Evolutionary conservation across 352 stramenopile species (phyloP).

Genomic region (Globisporangium radiosum): DNA sequence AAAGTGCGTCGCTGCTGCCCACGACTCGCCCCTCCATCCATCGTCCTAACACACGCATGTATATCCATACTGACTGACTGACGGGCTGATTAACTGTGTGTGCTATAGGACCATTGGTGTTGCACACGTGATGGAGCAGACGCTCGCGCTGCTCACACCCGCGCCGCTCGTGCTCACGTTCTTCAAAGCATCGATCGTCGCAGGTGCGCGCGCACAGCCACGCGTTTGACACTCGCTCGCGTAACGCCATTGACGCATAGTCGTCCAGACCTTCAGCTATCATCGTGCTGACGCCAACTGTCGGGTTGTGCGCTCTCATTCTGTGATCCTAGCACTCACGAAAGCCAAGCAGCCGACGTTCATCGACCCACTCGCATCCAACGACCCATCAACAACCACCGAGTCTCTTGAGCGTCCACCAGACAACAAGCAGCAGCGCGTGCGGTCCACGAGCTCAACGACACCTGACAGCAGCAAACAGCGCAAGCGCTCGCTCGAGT

Average conservation of each 20-base stretch:
- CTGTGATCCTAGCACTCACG: no score
- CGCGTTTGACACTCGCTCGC: no score
- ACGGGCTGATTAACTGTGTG: neutral
- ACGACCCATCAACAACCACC: neutral
- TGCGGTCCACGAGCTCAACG: no score
- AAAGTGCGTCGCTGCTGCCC: slow-evolving; percentile 27
- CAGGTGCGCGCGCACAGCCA: slow-evolving; percentile 18
- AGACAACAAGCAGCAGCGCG: slow-evolving; percentile 9
- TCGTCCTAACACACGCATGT: no score
- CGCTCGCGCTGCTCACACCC: slow-evolving; percentile 38
- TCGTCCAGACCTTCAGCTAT: no score
- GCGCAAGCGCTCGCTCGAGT: slow-evolving; percentile 33
- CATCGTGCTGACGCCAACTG: no score
- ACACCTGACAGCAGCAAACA: neutral
- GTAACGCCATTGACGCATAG: no score
- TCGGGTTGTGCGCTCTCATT: no score
- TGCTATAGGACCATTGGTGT: slow-evolving; percentile 32
- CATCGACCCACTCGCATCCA: no score
- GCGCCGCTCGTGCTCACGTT: slow-evolving; percentile 41
- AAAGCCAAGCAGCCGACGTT: no score
- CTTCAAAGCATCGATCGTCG: slow-evolving; percentile 58
- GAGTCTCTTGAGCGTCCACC: slow-evolving; percentile 20
- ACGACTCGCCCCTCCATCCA: no score
- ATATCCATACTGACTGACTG: neutral
- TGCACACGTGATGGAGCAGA: slow-evolving; percentile 33